phyloP scores from a whole-genome alignment of 2,329 filamentous ascomycete species.

The Phyllosticta capitalensis region DNA sequence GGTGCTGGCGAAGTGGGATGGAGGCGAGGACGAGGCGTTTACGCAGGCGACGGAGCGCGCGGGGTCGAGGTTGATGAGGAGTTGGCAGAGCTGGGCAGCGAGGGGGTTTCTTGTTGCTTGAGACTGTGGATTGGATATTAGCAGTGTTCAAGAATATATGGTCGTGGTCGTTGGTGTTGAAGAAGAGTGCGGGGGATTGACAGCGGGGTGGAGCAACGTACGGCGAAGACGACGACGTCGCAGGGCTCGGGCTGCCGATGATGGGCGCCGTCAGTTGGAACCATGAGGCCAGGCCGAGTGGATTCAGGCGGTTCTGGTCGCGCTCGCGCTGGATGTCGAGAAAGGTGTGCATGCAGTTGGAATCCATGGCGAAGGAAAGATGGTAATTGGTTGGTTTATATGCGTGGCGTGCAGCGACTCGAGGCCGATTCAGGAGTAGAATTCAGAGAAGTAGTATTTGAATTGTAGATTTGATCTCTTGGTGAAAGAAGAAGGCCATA shows the following conservation, averaged over 20 bases:
- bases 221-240: conserved; percentile 20
- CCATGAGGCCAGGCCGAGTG: conserved; percentile 8
- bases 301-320: neutral
- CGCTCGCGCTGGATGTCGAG: conserved; percentile 10
- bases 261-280: conserved; percentile 5
- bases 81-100: conserved; percentile 14
- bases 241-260: conserved; percentile 13
- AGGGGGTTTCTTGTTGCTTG: neutral
- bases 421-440: neutral
- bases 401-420: neutral
- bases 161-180: neutral
- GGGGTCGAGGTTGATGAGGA: conserved; percentile 12
- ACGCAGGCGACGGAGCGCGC: conserved; percentile 17
- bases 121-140: conserved; percentile 16
- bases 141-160: conserved; percentile 17
- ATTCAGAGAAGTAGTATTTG: conserved; percentile 1
- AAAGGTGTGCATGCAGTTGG: conserved; percentile 6
- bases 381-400: neutral
- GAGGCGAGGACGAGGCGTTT: conserved; percentile 18
- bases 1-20: neutral
- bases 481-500: neutral
- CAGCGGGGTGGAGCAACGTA: conserved; percentile 12
- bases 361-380: neutral
- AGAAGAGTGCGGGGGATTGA: neutral
- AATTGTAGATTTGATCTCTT: neutral